Percentiles rank a stretch among this genome's conserved stretches.
Conservation (phyloP, 257 asterid species). For the Schizonepeta tenuifolia region DNA sequence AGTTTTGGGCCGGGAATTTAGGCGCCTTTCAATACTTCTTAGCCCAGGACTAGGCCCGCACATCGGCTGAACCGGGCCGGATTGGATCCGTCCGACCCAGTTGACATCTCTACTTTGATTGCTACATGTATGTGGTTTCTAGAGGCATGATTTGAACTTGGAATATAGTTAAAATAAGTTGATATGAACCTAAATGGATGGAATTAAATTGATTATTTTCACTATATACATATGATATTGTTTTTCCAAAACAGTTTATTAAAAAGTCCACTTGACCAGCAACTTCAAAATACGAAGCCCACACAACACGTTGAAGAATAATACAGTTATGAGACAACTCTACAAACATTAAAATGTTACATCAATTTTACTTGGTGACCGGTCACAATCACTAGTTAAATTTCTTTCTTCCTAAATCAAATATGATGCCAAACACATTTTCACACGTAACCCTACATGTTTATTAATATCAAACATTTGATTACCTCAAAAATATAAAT, state of each 20-base stretch:
- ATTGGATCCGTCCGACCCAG: too few relatives aligned
- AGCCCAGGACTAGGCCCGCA: too few relatives aligned
- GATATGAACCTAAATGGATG: too few relatives aligned
- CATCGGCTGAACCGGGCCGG: too few relatives aligned
- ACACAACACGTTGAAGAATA: neutral
- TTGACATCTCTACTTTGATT: too few relatives aligned
- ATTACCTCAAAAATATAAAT: neutral
- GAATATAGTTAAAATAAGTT: too few relatives aligned
- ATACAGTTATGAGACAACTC: neutral
- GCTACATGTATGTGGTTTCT: too few relatives aligned
- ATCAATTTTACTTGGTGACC: neutral
- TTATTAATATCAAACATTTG: slow-evolving; percentile 12
- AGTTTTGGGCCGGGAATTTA: too few relatives aligned
- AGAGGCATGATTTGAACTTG: too few relatives aligned
- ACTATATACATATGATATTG: neutral
- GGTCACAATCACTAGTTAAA: neutral
- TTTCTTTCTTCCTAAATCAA: neutral
- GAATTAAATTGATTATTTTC: too few relatives aligned
- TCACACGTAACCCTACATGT: slow-evolving; percentile 11
- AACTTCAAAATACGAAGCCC: neutral
- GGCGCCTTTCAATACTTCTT: too few relatives aligned
- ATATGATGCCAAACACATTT: neutral
- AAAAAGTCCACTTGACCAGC: neutral
- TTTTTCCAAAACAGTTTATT: neutral
- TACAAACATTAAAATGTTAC: slow-evolving; percentile 15